Evolutionary conservation across 371 early-diverging fungal genomes (phyloP), one percentile per base, ranked within the genome.

Genomic region (Mucor ambiguus): DNA sequence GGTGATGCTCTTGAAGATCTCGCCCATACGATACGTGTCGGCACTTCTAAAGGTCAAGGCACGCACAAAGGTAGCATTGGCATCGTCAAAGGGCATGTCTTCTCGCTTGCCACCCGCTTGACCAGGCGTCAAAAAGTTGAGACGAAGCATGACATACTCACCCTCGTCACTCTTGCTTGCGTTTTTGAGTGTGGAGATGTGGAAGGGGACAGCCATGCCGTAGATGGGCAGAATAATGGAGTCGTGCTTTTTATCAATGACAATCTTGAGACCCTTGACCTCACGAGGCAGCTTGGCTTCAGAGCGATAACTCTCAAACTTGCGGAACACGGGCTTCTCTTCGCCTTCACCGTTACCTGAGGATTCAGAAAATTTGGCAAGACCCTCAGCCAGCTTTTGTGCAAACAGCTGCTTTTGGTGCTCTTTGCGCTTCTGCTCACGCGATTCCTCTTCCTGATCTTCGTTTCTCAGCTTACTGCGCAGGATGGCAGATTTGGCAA

Each of bases 171-270:
- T 92, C 78, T 99, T 96, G 77, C 93, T 93, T 7, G 93, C 92
- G 74, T 95, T 99, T 72, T 99, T 99, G 35, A 99, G 78, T 0
- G 95, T 95, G 16, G 95, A 92, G 58, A 99, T 94, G 81, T 99
- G 99, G 89, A 99, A 99, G 24, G 99, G 99, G 4, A 99, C 99
- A 0, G 98, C 92, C 76, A 93, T 90, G 35, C 98, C 98, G 71
- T 96, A 95, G 41, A 99, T 93, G 4, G 99, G 99, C 30, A 99
- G 80, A 54, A 99, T 88, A 59, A 99, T 85, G 10, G 97, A 84
- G 58, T 96, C 94, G 37, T 86, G 89, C 41, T 92, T 88, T 61
- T 86, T 87, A 79, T 99, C 99, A 2, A 99, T 95, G 26, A 92
- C 73, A 72, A 99, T 95, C 87, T 94, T 80, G 24, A 92, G 79